These are phyloP conservation scores for Maudiozyma saulgeensis DNA, from an alignment of 805 yeast genomes.

Conservation along the genomic window DNA sequence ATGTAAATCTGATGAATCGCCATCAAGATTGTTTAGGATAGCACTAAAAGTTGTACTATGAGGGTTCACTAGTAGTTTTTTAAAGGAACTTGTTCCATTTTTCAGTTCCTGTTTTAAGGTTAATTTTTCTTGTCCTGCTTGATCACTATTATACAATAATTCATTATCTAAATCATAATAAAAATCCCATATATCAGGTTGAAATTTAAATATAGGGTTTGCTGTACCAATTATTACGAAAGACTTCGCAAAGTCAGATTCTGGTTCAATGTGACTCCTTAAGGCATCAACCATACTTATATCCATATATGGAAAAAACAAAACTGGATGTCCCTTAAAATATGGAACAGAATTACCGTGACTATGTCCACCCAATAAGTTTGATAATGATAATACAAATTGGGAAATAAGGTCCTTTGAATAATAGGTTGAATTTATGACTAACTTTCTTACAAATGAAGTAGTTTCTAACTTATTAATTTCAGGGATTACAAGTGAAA, in stretches of 20 bases:
- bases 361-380: conserved; percentile 28
- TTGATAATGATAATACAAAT: conserved; percentile 35
- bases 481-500: conserved; percentile 27
- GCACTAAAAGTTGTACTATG: background rate
- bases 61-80: conserved; percentile 8
- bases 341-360: conserved; percentile 24
- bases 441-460: conserved; percentile 30
- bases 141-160: conserved; percentile 23
- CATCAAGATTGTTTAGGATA: background rate
- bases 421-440: conserved; percentile 32
- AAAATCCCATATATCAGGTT: conserved; percentile 48
- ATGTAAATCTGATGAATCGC: background rate
- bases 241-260: conserved; percentile 5
- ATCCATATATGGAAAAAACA: conserved; percentile 51
- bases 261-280: conserved; percentile 28
- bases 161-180: conserved; percentile 51
- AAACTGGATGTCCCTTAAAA: conserved; percentile 34
- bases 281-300: conserved; percentile 46
- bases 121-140: conserved; percentile 1
- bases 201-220: conserved; percentile 52
- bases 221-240: conserved; percentile 56
- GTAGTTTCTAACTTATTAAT: conserved; percentile 31
- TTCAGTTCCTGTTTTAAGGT: conserved; percentile 7
- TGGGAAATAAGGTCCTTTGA: conserved; percentile 35
- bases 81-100: conserved; percentile 7